Conservation (phyloP, 176 grass and related monocot genomes). For the Chrysopogon serrulatus region DNA sequence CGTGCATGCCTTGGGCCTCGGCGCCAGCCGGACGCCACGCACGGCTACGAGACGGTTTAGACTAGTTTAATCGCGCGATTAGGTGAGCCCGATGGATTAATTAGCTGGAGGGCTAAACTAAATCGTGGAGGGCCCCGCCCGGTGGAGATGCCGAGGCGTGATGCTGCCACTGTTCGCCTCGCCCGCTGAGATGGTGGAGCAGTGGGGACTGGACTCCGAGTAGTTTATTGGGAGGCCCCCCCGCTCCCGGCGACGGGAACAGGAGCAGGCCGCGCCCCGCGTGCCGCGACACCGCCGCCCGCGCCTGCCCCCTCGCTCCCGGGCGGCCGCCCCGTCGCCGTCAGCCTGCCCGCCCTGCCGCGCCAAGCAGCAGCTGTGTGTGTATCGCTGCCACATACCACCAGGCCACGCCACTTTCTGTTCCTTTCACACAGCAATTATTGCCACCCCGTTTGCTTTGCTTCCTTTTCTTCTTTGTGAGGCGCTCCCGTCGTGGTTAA, state of each 20-base stretch:
- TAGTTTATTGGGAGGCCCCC: neutral
- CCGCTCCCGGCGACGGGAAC: neutral
- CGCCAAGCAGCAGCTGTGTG: neutral
- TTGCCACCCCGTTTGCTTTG: neutral
- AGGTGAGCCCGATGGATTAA: neutral
- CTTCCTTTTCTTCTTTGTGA: neutral
- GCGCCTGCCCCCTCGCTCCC: neutral
- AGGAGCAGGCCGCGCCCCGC: neutral
- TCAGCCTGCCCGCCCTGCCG: neutral
- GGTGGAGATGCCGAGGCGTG: neutral
- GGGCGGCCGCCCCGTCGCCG: neutral
- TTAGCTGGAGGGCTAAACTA: too few relatives aligned
- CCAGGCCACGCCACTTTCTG: neutral
- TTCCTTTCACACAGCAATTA: conserved; percentile 17
- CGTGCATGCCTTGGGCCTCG: neutral
- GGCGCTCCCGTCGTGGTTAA: neutral
- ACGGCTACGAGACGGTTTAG: neutral
- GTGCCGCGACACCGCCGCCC: neutral
- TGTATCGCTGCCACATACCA: neutral
- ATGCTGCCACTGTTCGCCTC: neutral
- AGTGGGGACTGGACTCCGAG: neutral
- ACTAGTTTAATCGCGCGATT: neutral
- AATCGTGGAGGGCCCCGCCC: neutral
- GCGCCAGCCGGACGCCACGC: neutral
- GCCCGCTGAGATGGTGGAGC: neutral